Evolutionary conservation across 2,329 filamentous ascomycete genomes (phyloP), one percentile per base, ranked within the genome.

Genomic region (Pseudogymnoascus sp.): DNA sequence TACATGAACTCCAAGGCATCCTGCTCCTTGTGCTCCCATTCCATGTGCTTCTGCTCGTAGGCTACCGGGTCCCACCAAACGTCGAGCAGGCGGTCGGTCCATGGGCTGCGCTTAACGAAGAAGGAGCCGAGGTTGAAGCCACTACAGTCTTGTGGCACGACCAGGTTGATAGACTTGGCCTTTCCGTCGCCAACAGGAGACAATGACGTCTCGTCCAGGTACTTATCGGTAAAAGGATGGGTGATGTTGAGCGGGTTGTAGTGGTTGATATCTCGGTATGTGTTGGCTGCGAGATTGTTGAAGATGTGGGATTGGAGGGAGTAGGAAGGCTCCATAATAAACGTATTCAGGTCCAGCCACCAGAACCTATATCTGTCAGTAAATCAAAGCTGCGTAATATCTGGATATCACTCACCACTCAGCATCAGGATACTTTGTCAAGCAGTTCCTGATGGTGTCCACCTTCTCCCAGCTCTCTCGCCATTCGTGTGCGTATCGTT

Each of bases 401-500:
- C 49, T 14, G 19, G n/a, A n/a, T 39, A 4, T 61, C 39, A 76
- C 86, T 76, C 80, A 96, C 94, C 94, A 99, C 79, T 99, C 93
- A 35, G 93, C 94, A 66, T 96, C 83, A 29, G 94, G 94, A 72
- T 97, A 97, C 74, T 97, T 97, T 73, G 87, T 85, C 82, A 99
- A 87, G 49, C 89, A 87, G 65, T 91, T 90, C 65, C 93, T 86
- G 70, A 99, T 86, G 43, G 91, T 91, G 74, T 99, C 94, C 65
- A 97, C 92, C 80, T 97, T 99, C 77, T 99, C 94, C 94, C 94
- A 99, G 74, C 93, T 95, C 77, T 99, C 94, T 71, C 94, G 85
- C 94, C 94, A 99, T 77, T 99, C 94, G 77, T 99, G 94, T 29
- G 94, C 93, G 74, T 99, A 99, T 68, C 92, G 87, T 78, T 97